A percentile compares a stretch with the other conserved stretches of the same genome.
These are phyloP conservation scores for Zoysia pacifica DNA, from an alignment of 176 grass and related monocot species.

Conservation along the genomic window DNA sequence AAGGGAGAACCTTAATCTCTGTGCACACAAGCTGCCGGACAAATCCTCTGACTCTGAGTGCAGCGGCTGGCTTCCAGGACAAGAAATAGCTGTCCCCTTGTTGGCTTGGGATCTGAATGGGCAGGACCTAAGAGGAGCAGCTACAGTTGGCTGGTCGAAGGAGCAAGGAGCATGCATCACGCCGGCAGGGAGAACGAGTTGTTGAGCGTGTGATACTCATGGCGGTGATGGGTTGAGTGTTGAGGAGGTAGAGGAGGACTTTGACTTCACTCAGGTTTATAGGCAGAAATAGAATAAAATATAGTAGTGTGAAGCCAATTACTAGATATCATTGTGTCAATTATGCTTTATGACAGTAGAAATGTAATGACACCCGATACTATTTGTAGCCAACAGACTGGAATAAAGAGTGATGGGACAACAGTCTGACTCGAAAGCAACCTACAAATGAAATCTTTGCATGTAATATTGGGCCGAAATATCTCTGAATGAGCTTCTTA, in stretches of 20 bases:
- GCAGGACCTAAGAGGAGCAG: background rate
- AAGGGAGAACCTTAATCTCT: conserved; percentile 39
- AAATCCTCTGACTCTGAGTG: background rate
- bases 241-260: conserved; percentile 11
- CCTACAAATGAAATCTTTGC: too few species aligned
- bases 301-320: too few species aligned
- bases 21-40: conserved; percentile 19
- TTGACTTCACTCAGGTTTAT: too few species aligned
- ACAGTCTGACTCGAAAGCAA: too few species aligned
- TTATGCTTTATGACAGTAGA: too few species aligned
- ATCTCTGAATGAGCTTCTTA: too few species aligned
- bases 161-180: background rate
- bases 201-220: background rate
- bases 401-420: too few species aligned
- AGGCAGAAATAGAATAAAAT: too few species aligned
- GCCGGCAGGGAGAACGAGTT: background rate
- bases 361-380: too few species aligned
- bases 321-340: too few species aligned
- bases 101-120: conserved; percentile 8
- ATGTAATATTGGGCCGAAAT: too few species aligned
- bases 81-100: conserved; percentile 9
- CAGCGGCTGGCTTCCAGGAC: conserved; percentile 15
- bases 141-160: background rate
- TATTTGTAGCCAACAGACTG: too few species aligned
- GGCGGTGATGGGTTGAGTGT: conserved; percentile 45